Conservation (phyloP, 768 basidiomycete species). For the Tricholoma sp. region DNA sequence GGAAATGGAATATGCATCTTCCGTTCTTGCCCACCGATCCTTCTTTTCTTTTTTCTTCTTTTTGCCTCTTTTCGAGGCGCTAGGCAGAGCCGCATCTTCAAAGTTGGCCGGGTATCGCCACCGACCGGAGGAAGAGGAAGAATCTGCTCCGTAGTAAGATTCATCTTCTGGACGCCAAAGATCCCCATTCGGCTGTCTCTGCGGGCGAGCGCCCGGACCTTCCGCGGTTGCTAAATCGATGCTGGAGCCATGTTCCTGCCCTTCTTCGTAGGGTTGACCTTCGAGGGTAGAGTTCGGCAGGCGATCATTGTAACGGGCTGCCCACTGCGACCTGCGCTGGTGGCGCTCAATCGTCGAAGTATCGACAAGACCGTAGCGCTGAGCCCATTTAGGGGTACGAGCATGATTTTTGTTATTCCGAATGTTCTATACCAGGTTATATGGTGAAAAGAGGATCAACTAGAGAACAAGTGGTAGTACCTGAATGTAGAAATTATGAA, state of each 20-base stretch:
- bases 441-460: slow-evolving; percentile 1
- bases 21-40: slow-evolving; percentile 82
- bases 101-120: slow-evolving; percentile 90
- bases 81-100: slow-evolving; percentile 48
- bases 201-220: slow-evolving; percentile 17
- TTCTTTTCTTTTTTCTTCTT: slow-evolving; percentile 80
- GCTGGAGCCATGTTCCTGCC: slow-evolving; percentile 55
- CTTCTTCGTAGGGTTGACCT: slow-evolving; percentile 71
- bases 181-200: slow-evolving; percentile 42
- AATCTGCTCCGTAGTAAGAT: slow-evolving; percentile 53
- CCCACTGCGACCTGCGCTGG: slow-evolving; percentile 82
- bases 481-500: slow-evolving; percentile 92
- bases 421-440: slow-evolving; percentile 58
- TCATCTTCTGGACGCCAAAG: slow-evolving; percentile 78
- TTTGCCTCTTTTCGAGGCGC: slow-evolving; percentile 36
- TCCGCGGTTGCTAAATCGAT: slow-evolving; percentile 33
- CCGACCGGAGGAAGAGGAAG: slow-evolving; percentile 43
- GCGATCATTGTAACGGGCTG: slow-evolving; percentile 79
- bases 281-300: slow-evolving; percentile 65
- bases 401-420: slow-evolving; percentile 91
- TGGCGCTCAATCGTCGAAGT: slow-evolving; percentile 73
- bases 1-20: slow-evolving; percentile 70
- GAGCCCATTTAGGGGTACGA: slow-evolving; percentile 95
- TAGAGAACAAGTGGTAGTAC: slow-evolving; percentile 29
- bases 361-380: slow-evolving; percentile 86